Evolutionary conservation across 257 asterid species (phyloP).

Genomic region (Penstemon barbatus): DNA sequence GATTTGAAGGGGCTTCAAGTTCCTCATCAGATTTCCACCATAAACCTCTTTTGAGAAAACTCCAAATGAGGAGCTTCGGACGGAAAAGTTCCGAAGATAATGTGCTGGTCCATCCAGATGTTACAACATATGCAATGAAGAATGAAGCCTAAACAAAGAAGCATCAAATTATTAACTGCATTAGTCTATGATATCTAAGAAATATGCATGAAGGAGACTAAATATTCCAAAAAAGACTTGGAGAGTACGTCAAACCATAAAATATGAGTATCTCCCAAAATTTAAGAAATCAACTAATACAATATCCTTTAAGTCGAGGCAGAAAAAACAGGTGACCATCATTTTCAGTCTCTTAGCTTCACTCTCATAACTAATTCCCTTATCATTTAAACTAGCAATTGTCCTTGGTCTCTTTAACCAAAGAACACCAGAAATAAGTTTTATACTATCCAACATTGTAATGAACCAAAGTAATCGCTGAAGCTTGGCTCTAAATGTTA

Average conservation of each 20-base stretch:
- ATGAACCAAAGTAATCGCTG: not conserved
- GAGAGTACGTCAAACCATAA: not conserved
- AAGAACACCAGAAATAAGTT: not conserved
- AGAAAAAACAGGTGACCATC: no score
- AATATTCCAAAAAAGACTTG: not conserved
- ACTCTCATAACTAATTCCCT: no score
- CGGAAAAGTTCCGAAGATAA: conserved; percentile 66
- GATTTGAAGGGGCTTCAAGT: conserved; percentile 69
- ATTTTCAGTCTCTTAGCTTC: no score
- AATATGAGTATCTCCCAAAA: not conserved
- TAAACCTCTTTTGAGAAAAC: conserved; percentile 38
- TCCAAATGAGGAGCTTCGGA: conserved; percentile 42
- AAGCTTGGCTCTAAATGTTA: not conserved
- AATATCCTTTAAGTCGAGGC: not conserved
- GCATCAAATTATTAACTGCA: not conserved
- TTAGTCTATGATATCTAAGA: conserved; percentile 17
- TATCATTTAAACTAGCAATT: not conserved
- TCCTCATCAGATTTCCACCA: conserved; percentile 53
- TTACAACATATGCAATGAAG: conserved; percentile 94
- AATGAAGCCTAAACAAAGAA: conserved; percentile 68
- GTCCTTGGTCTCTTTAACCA: not conserved
- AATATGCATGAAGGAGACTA: conserved; percentile 4
- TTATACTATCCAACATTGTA: not conserved
- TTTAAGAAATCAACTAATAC: not conserved
- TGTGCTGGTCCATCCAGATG: conserved; percentile 95